Conservation (phyloP, 106 monocot genomes). For the Dendrobium nobile region DNA sequence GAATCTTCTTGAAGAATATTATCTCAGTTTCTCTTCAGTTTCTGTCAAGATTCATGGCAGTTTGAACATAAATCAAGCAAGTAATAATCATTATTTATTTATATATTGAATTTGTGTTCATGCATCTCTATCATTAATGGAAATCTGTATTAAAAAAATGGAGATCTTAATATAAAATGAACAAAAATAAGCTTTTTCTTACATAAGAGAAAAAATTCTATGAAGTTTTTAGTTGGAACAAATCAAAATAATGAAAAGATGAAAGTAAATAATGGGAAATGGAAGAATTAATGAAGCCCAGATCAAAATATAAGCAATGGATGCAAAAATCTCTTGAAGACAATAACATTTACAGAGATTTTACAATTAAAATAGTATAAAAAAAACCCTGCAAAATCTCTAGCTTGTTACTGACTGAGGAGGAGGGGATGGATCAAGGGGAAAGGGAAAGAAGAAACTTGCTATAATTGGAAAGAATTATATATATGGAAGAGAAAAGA, state of each 20-base stretch:
- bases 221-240: too few species aligned
- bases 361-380: neutral
- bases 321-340: neutral
- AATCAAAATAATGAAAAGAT: too few species aligned
- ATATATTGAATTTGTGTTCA: neutral
- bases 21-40: neutral
- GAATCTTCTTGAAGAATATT: neutral
- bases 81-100: too few species aligned
- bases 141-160: too few species aligned
- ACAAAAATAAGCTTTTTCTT: too few species aligned
- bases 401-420: neutral
- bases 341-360: neutral
- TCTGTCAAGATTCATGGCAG: neutral
- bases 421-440: conserved; percentile 6
- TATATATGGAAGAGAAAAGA: neutral
- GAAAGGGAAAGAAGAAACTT: neutral
- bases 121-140: neutral
- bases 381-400: too few species aligned
- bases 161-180: too few species aligned
- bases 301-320: too few species aligned
- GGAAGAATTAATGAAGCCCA: too few species aligned
- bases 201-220: too few species aligned
- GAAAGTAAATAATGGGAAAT: too few species aligned
- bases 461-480: neutral
- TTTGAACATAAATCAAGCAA: too few species aligned